phyloP scores from a whole-genome alignment of 768 basidiomycete genomes.

The Kwoniella bestiolae region DNA sequence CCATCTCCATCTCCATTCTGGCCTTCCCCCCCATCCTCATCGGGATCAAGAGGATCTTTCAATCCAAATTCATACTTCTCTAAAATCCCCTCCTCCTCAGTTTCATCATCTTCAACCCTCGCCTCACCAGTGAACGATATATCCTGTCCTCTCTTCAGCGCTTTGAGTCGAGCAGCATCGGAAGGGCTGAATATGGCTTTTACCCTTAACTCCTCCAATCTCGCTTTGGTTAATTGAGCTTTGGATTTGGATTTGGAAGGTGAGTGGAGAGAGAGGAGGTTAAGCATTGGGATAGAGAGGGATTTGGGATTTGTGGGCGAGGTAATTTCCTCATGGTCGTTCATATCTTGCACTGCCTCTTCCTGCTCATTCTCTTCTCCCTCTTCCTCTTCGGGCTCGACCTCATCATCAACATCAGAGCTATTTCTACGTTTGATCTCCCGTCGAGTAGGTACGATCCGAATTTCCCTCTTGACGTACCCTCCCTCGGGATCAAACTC shows the following conservation, averaged over 20 bases:
- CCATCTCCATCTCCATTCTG: slow-evolving; percentile 4
- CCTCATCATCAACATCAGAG: background rate
- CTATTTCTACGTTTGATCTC: slow-evolving; percentile 8
- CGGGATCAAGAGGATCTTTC: background rate
- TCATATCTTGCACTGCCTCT: background rate
- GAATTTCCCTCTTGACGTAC: slow-evolving; percentile 20
- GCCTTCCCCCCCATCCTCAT: slow-evolving; percentile 21
- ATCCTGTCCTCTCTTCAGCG: slow-evolving; percentile 42
- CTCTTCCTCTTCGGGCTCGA: background rate
- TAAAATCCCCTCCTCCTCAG: slow-evolving; percentile 1
- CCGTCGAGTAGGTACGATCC: slow-evolving; percentile 38
- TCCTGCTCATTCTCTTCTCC: slow-evolving; percentile 24
- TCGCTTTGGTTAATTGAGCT: background rate
- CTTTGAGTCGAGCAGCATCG: slow-evolving; percentile 25
- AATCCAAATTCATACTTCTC: slow-evolving; percentile 14
- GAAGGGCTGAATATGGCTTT: slow-evolving; percentile 42
- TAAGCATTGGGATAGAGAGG: slow-evolving; percentile 22
- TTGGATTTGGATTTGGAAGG: slow-evolving; percentile 7
- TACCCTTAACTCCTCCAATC: slow-evolving; percentile 30
- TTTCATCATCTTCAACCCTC: slow-evolving; percentile 19
- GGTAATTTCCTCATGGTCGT: too few species aligned
- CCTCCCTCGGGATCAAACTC: slow-evolving; percentile 38
- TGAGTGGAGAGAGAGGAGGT: slow-evolving; percentile 31
- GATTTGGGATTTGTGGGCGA: slow-evolving; percentile 6
- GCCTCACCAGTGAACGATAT: slow-evolving; percentile 31